Evolutionary conservation across 108 stramenopile genomes (phyloP).

Genomic region (Mediolabrus comicus): DNA sequence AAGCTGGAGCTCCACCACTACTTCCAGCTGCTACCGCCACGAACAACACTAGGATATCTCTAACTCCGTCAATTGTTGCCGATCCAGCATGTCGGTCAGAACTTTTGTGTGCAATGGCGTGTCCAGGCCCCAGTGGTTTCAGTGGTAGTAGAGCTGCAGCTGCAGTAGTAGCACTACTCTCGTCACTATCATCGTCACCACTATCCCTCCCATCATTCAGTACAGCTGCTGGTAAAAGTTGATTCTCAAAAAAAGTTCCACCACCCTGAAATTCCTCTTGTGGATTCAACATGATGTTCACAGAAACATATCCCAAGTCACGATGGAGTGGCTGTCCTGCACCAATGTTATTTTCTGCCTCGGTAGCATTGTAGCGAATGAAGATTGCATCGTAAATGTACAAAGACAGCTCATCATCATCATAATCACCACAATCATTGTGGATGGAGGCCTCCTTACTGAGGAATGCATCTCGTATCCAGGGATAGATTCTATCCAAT

Average conservation of each 20-base stretch:
- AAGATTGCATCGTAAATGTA: constrained; percentile 66
- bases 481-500: constrained; percentile 49
- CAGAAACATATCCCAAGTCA: constrained; percentile 65
- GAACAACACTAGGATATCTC: constrained; percentile 73
- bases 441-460: constrained; percentile 22
- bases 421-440: background rate
- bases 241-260: constrained; percentile 74
- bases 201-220: background rate
- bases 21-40: constrained; percentile 25
- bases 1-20: constrained; percentile 26
- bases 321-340: constrained; percentile 76
- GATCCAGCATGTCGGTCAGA: constrained; percentile 70
- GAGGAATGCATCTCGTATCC: constrained; percentile 54
- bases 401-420: constrained; percentile 8
- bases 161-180: no score
- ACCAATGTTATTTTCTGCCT: constrained; percentile 42
- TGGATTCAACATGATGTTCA: constrained; percentile 66
- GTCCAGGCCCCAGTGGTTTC: constrained; percentile 55
- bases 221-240: constrained; percentile 21
- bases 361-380: constrained; percentile 72
- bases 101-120: constrained; percentile 53
- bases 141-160: no score
- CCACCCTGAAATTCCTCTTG: constrained; percentile 58
- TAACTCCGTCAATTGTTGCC: constrained; percentile 51
- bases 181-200: no score